Conservation (phyloP, 179 eudicot genomes). For the Beta corolliflora region DNA sequence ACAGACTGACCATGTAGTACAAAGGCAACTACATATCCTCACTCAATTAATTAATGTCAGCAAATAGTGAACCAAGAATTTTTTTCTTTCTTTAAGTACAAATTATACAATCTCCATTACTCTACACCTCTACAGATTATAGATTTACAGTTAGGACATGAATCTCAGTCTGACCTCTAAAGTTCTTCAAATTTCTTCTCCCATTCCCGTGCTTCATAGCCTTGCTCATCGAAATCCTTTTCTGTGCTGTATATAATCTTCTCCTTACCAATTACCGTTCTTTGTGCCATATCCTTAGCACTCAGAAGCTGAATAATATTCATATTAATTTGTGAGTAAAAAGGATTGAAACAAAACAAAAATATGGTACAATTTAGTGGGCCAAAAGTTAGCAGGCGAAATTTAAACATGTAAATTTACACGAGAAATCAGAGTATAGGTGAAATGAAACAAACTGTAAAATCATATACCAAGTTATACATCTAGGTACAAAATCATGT, state of each 20-base stretch:
- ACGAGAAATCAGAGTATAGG: not conserved
- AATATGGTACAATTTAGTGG: not conserved
- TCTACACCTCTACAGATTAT: conserved; percentile 24
- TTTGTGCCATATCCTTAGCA: conserved; percentile 93
- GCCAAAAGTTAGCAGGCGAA: not conserved
- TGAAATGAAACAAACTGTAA: not conserved
- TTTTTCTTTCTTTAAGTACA: not conserved
- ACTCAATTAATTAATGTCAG: not conserved
- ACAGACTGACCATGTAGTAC: conserved; percentile 22
- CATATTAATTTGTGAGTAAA: conserved; percentile 17
- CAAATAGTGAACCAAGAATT: not conserved
- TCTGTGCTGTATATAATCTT: conserved; percentile 84
- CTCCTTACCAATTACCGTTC: conserved; percentile 76
- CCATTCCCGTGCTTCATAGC: conserved; percentile 80
- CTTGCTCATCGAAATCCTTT: conserved; percentile 75
- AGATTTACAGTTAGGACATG: conserved; percentile 26
- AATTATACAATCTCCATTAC: not conserved
- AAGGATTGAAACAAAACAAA: not conserved
- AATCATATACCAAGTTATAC: not conserved
- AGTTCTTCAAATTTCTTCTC: conserved; percentile 65
- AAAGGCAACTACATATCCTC: conserved; percentile 3
- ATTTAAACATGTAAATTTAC: not conserved
- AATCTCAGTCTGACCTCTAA: conserved; percentile 55
- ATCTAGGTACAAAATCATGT: not conserved
- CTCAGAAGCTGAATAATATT: conserved; percentile 60